Evolutionary conservation across 164 flowering plant species (phyloP).

Genomic region (Malania oleifera): DNA sequence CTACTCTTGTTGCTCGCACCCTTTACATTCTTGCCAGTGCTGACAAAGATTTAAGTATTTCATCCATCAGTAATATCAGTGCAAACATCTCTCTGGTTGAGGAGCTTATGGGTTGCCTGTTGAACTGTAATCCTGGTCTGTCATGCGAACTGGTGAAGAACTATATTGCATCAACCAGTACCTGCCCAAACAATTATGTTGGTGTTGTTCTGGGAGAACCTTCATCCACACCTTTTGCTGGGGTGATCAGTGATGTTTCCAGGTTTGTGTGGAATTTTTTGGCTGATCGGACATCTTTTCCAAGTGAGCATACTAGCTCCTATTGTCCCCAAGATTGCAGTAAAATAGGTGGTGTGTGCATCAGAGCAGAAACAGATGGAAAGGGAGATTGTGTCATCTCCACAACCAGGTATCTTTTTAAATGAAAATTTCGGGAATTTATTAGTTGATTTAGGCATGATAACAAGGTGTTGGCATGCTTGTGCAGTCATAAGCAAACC

Average conservation of each 20-base stretch:
- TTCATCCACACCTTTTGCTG: constrained; percentile 42
- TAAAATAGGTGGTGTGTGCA: constrained; percentile 52
- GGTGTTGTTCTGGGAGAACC: constrained; percentile 79
- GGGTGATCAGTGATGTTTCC: constrained; percentile 52
- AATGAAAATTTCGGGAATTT: too few relatives aligned
- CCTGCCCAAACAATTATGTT: constrained; percentile 84
- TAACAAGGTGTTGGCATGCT: too few relatives aligned
- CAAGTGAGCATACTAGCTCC: constrained; percentile 30
- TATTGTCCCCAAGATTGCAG: constrained; percentile 58
- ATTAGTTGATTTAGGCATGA: too few relatives aligned
- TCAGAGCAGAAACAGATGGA: constrained; percentile 51
- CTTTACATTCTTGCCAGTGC: constrained; percentile 73
- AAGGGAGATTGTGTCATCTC: constrained; percentile 76
- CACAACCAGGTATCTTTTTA: constrained; percentile 61
- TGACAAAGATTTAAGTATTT: constrained; percentile 26
- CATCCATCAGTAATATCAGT: constrained; percentile 41
- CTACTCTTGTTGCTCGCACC: constrained; percentile 81
- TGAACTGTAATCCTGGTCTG: constrained; percentile 84
- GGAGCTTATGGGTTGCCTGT: constrained; percentile 69
- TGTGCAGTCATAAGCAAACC: too few relatives aligned
- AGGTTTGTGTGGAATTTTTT: constrained; percentile 88
- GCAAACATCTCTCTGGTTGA: constrained; percentile 74
- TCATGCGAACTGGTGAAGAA: constrained; percentile 68
- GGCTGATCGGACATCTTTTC: constrained; percentile 70
- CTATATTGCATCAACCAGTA: constrained; percentile 47